Evolutionary conservation across 2,329 filamentous ascomycete species (phyloP).

Genomic region (Penicillium glabrum): DNA sequence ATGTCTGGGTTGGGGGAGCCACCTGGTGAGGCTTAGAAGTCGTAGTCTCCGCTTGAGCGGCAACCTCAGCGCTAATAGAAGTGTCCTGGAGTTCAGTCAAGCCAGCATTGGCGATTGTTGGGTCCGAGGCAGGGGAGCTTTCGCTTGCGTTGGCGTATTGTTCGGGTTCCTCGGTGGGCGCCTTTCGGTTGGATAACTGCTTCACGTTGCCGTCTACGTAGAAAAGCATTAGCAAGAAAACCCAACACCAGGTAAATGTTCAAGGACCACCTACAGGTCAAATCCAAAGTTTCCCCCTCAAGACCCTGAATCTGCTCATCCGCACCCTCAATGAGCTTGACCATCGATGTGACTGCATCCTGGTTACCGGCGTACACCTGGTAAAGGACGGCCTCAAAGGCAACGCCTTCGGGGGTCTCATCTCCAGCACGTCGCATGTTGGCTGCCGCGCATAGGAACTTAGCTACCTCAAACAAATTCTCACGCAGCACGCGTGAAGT

Average conservation of each 20-base stretch:
- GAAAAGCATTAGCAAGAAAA: constrained; percentile 8
- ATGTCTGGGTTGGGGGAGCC: constrained; percentile 40
- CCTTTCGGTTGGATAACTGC: constrained; percentile 47
- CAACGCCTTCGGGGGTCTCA: constrained; percentile 55
- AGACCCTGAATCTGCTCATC: constrained; percentile 59
- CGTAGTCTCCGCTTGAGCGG: constrained; percentile 31
- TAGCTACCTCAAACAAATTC: constrained; percentile 59
- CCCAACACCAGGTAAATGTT: background rate
- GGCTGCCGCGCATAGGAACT: constrained; percentile 63
- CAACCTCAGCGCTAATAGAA: constrained; percentile 56
- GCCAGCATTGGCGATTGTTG: constrained; percentile 61
- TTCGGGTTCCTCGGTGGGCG: constrained; percentile 22
- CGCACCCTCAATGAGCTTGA: constrained; percentile 61
- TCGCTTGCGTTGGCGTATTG: constrained; percentile 40
- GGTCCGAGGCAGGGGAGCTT: constrained; percentile 49
- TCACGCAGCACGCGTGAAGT: constrained; percentile 52
- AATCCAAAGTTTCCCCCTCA: constrained; percentile 53
- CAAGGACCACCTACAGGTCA: constrained; percentile 54
- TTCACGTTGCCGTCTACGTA: constrained; percentile 54
- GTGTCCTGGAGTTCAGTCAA: constrained; percentile 58
- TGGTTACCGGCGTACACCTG: constrained; percentile 64
- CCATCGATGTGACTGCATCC: constrained; percentile 57
- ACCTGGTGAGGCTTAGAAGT: constrained; percentile 19
- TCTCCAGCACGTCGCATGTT: constrained; percentile 52
- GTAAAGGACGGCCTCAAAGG: constrained; percentile 63